Evolutionary conservation across 345 rosid species (phyloP).

Genomic region (Hypericum perforatum): DNA sequence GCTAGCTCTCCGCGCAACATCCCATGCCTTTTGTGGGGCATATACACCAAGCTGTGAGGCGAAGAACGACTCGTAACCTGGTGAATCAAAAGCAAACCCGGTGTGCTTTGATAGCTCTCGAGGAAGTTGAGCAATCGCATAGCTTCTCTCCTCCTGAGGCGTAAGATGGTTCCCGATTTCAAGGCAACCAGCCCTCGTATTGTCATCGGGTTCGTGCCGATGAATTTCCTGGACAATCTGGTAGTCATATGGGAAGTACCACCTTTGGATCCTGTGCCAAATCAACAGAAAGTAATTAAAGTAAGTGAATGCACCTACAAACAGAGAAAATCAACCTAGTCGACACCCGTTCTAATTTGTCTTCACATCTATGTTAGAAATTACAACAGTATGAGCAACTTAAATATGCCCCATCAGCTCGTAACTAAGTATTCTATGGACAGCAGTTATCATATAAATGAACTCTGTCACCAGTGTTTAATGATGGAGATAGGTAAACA

Average conservation of each 20-base stretch:
- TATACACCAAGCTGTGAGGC: conserved; percentile 73
- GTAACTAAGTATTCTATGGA: too few species aligned
- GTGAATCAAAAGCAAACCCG: conserved; percentile 96
- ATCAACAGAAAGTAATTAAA: too few species aligned
- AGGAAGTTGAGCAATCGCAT: conserved; percentile 74
- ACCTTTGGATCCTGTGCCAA: conserved; percentile 61
- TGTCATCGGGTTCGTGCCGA: conserved; percentile 49
- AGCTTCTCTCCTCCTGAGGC: conserved; percentile 71
- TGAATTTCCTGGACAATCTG: conserved; percentile 92
- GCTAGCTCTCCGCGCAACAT: conserved; percentile 93
- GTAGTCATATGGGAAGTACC: conserved; percentile 95
- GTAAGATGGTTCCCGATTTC: conserved; percentile 57
- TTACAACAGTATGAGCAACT: too few species aligned
- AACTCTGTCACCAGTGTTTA: too few species aligned
- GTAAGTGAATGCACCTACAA: too few species aligned
- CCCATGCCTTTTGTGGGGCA: conserved; percentile 99
- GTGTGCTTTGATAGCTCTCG: conserved; percentile 81
- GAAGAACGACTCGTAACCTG: conserved; percentile 94
- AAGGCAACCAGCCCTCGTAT: conserved; percentile 29
- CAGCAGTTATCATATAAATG: too few species aligned
- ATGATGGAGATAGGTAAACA: too few species aligned
- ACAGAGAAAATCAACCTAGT: too few species aligned
- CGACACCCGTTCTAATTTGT: too few species aligned
- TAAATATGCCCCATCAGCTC: too few species aligned
- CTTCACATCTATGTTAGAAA: too few species aligned